Evolutionary conservation across 129 eudicot genomes (phyloP).

Genomic region (Artemisia argyi): DNA sequence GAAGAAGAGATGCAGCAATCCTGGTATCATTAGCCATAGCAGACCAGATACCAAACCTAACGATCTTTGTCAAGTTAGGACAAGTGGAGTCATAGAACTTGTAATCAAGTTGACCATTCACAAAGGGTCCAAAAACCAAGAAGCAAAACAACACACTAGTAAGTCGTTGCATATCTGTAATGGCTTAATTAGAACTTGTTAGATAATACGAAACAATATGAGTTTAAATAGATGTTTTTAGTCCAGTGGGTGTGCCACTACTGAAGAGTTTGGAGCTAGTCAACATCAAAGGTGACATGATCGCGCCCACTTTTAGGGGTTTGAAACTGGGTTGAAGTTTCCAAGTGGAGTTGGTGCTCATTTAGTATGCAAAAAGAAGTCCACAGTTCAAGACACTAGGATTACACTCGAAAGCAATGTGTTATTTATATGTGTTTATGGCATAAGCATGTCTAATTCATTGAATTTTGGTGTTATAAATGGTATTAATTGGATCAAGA

Average conservation of each 20-base stretch:
- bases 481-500: conserved; percentile 1
- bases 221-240: conserved; percentile 29
- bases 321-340: conserved; percentile 20
- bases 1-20: conserved; percentile 80
- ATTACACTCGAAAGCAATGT: conserved; percentile 30
- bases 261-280: conserved; percentile 30
- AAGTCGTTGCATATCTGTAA: background rate
- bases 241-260: conserved; percentile 42
- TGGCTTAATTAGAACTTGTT: conserved; percentile 10
- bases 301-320: conserved; percentile 8
- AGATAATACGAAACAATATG: conserved; percentile 4
- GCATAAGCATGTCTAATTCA: conserved; percentile 14
- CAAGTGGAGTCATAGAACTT: conserved; percentile 52
- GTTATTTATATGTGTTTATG: conserved; percentile 15
- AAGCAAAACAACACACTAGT: background rate
- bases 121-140: conserved; percentile 44
- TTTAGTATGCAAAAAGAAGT: conserved; percentile 16
- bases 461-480: conserved; percentile 12
- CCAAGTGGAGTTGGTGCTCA: conserved; percentile 30
- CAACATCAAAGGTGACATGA: conserved; percentile 29
- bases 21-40: conserved; percentile 74
- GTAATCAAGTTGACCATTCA: conserved; percentile 57
- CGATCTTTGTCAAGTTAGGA: conserved; percentile 66
- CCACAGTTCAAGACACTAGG: conserved; percentile 27
- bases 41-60: conserved; percentile 55